Base-by-base conservation (phyloP, 179 eudicot genomes). In the Corrigiola litoralis region DNA sequence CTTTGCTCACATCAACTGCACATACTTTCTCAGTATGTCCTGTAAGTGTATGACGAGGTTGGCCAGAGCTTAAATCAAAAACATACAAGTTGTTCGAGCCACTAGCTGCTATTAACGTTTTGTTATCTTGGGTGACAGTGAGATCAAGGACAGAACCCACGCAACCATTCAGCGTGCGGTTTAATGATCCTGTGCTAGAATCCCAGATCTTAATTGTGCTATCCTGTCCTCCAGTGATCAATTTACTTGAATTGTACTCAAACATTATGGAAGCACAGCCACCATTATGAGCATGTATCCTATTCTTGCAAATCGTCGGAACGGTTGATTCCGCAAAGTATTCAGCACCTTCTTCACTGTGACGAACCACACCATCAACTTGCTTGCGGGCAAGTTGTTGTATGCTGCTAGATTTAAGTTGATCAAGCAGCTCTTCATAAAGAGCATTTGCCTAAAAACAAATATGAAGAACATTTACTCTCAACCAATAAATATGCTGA, bases 291-390 rank as follows among this genome's bases (percentile, higher is more conserved):
- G 97, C 95, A 23, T 80, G 87, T 62, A 94, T 81, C 67, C 82
- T 72, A 71, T 80, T 88, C 65, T 73, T 86, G 79, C 83, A 83
- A 50, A 79, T 31, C 24, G 72, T 58, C 21, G 99, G 99, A 46
- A 94, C 44, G 8, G 71, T 69, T 37, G 99, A 81, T 67, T 94
- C 99, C 12, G 79, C 81, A 44, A 78, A 88, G 66, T 63, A 86
- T 65, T 88, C 97, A 0, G 97, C 91, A 53, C 97, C 95, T 68
- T 89, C 98, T 80, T 94, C 97, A 62, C 89, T 74, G 65, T 71
- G 95, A 67, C 96, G 96, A 69, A 94, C 88, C 40, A 94, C 85
- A 13, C 99, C 99, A 65, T 94, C 99, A 25, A 94, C 99, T 79
- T 94, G 99, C 68, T 84, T 87, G 56, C 89, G 82, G 46, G 99